phyloP scores from a whole-genome alignment of 768 basidiomycete species.

The Inosperma sp. region DNA sequence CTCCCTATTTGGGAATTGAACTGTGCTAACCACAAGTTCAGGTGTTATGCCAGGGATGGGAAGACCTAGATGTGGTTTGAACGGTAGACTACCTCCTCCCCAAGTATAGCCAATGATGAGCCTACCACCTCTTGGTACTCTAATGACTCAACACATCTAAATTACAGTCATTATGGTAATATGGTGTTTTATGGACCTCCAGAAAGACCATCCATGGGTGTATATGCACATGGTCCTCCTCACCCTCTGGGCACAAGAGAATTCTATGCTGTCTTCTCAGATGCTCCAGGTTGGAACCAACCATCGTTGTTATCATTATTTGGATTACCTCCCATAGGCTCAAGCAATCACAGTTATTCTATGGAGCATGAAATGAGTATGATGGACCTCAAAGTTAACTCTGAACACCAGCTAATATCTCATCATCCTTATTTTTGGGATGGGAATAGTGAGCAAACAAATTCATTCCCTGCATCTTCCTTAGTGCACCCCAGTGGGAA shows the following conservation, averaged over 20 bases:
- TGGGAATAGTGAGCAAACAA: constrained; percentile 18
- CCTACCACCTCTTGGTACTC: background rate
- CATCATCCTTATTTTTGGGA: constrained; percentile 35
- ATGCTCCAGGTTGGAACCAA: background rate
- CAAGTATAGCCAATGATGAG: background rate
- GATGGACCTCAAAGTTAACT: constrained; percentile 14
- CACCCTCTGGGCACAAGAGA: constrained; percentile 7
- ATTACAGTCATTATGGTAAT: background rate
- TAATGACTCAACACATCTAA: background rate
- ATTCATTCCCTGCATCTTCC: constrained; percentile 14
- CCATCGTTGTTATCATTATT: background rate
- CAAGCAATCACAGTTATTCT: constrained; percentile 15
- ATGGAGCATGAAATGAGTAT: constrained; percentile 25
- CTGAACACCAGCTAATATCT: constrained; percentile 25
- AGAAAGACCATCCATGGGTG: background rate
- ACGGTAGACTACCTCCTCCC: background rate
- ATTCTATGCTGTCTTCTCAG: background rate
- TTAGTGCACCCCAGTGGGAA: constrained; percentile 14
- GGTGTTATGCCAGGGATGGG: background rate
- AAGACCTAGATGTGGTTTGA: constrained; percentile 10
- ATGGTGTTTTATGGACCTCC: background rate
- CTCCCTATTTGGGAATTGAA: constrained; percentile 1
- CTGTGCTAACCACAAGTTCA: background rate
- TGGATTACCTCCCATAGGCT: background rate
- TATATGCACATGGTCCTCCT: background rate